Evolutionary conservation across 805 yeast species (phyloP), one percentile per base, ranked within the genome.

Genomic region (Blastobotrys mokoenaii): DNA sequence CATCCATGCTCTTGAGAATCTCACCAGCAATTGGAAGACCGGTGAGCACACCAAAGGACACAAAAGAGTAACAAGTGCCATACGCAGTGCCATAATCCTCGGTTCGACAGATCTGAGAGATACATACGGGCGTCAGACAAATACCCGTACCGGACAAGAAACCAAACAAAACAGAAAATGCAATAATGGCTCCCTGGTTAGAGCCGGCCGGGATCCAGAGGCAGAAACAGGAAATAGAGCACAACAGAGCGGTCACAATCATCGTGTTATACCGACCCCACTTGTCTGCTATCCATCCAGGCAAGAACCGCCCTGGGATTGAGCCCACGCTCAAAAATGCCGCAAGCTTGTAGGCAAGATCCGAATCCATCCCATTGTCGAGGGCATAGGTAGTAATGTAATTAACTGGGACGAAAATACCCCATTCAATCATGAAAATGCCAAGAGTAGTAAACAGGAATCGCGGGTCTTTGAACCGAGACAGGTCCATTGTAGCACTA

Each of bases 151-250:
- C 79, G 27, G 76, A 68, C 46, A 73, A 70, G 53, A 80, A 75
- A 0, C 88, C 88, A 55, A 73, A 76, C 31, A 63, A 44, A 0
- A 68, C 72, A 6, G 80, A 65, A 58, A 80, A 82, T 0, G 69
- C 68, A 51, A 76, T 73, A 43, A 80, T 61, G 0, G 68, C 72
- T 1, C 61, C 62, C 25, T 66, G 45, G 41, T 59, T 52, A 7
- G 57, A 46, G 0, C 85, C 87, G 22, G 57, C 58, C 1, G 89
- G 88, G 16, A 80, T 61, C 88, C 88, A 81, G n/a, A 82, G 54
- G 0, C 69, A 67, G 40, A 82, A 64, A 2, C 76, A 68, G 15
- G 76, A 59, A 0, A 80, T 10, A 1, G 72, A 63, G n/a, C 75
- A 65, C 6, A 76, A 62, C 2, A 60, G 30, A n/a, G 74, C 59